Percentiles rank a stretch among this genome's conserved stretches.
These are phyloP conservation scores for Umbellularia californica DNA, from an alignment of 164 flowering plant species.

Conservation along the genomic window DNA sequence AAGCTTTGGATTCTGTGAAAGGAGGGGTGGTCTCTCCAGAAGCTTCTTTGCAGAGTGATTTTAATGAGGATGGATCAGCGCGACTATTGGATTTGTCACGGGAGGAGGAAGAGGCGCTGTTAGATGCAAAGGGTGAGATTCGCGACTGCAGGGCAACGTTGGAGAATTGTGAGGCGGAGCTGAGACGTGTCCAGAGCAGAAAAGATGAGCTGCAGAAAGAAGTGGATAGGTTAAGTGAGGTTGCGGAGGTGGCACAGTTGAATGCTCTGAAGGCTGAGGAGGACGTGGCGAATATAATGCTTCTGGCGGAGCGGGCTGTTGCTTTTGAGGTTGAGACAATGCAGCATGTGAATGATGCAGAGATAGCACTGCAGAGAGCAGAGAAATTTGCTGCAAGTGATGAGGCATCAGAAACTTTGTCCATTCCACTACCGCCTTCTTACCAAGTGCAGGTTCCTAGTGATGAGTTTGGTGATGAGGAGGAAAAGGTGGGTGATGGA, in stretches of 20 bases:
- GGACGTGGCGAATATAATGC: slow-evolving; percentile 90
- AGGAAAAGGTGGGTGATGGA: slow-evolving; percentile 31
- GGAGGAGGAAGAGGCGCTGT: slow-evolving; percentile 41
- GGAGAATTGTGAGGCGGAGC: slow-evolving; percentile 52
- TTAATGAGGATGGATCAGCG: slow-evolving; percentile 20
- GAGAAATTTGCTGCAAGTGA: slow-evolving; percentile 43
- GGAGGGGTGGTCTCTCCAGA: slow-evolving; percentile 21
- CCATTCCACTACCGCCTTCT: slow-evolving; percentile 4
- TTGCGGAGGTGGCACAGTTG: slow-evolving; percentile 67
- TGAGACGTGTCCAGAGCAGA: slow-evolving; percentile 47
- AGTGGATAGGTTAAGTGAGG: slow-evolving; percentile 62
- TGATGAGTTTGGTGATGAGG: slow-evolving; percentile 38
- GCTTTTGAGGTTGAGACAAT: slow-evolving; percentile 89
- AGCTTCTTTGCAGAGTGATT: slow-evolving; percentile 25
- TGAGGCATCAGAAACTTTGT: slow-evolving; percentile 33
- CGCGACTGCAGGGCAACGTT: slow-evolving; percentile 44
- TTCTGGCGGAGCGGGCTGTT: slow-evolving; percentile 94
- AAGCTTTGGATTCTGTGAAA: slow-evolving; percentile 37
- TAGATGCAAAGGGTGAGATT: slow-evolving; percentile 56
- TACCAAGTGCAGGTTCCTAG: slow-evolving; percentile 19
- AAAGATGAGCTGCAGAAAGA: slow-evolving; percentile 80
- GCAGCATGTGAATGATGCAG: slow-evolving; percentile 86
- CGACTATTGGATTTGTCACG: slow-evolving; percentile 12
- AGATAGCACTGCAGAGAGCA: slow-evolving; percentile 73
- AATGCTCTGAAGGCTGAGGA: slow-evolving; percentile 84